Evolutionary conservation across 1,284 basidiomycete species (phyloP).

Genomic region (Rhodotorula sp.): DNA sequence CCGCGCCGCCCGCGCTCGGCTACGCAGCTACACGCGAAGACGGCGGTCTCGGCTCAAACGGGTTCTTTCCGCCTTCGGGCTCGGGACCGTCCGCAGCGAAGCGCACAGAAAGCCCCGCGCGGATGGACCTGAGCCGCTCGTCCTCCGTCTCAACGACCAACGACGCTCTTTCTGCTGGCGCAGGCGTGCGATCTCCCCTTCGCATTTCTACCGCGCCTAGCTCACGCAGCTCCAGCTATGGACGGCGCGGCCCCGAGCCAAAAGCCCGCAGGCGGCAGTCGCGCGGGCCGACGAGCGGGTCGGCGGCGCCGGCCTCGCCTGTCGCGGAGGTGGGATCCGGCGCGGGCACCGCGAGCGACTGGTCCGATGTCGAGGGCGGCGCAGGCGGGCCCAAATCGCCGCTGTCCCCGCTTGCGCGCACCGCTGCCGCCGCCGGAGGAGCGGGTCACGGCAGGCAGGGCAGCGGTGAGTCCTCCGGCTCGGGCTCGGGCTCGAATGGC

Average conservation of each 20-base stretch:
- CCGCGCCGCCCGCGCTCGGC: background rate
- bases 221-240: background rate
- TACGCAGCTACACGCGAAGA: background rate
- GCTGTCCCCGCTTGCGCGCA: background rate
- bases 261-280: background rate
- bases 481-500: background rate
- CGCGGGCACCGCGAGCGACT: background rate
- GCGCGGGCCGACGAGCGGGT: background rate
- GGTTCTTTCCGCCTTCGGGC: background rate
- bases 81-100: no score
- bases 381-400: background rate
- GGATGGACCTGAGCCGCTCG: slow-evolving; percentile 3
- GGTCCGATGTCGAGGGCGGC: background rate
- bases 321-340: background rate
- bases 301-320: background rate
- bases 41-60: background rate
- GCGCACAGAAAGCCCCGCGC: background rate
- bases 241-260: background rate
- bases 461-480: background rate
- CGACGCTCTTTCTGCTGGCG: background rate
- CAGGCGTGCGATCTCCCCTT: background rate
- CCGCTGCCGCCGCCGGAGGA: no score
- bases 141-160: background rate
- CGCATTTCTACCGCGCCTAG: background rate
- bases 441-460: background rate